Conservation (phyloP, 805 yeast genomes). For the Grigorovia humatica region DNA sequence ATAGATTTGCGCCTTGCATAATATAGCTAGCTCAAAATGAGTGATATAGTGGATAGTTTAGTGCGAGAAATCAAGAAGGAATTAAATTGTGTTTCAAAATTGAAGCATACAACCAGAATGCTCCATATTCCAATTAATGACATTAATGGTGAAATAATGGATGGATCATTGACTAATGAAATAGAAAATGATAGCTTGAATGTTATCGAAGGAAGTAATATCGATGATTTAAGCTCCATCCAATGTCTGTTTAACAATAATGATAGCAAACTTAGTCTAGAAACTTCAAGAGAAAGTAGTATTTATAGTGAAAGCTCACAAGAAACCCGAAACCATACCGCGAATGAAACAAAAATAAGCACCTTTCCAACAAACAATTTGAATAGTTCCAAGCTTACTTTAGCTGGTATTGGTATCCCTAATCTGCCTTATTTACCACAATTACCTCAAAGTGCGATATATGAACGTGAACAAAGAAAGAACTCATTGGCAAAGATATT, state of each 20-base stretch:
- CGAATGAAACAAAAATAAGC: neutral
- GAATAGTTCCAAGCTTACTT: neutral
- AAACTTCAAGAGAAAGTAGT: neutral
- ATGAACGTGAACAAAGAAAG: constrained; percentile 1
- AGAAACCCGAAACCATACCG: neutral
- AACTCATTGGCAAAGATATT: constrained; percentile 1
- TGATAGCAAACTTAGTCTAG: neutral
- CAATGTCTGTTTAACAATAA: constrained; percentile 4
- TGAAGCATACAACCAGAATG: neutral
- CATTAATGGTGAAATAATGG: constrained; percentile 28
- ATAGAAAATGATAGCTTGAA: constrained; percentile 8
- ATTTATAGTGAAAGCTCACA: neutral
- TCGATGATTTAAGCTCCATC: constrained; percentile 1
- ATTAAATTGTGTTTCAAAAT: neutral
- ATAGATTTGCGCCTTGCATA: neutral
- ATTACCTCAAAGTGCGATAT: neutral
- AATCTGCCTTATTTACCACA: constrained; percentile 1
- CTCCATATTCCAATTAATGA: constrained; percentile 21
- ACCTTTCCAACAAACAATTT: neutral
- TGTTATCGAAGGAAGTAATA: neutral
- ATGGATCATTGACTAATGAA: constrained; percentile 21
- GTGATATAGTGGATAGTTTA: constrained; percentile 15
- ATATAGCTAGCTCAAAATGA: neutral
- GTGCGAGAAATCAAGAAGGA: constrained; percentile 18
- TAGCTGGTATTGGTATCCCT: constrained; percentile 1